These are phyloP conservation scores for Tagetes erecta DNA, from an alignment of 129 eudicot genomes.

Conservation along the genomic window DNA sequence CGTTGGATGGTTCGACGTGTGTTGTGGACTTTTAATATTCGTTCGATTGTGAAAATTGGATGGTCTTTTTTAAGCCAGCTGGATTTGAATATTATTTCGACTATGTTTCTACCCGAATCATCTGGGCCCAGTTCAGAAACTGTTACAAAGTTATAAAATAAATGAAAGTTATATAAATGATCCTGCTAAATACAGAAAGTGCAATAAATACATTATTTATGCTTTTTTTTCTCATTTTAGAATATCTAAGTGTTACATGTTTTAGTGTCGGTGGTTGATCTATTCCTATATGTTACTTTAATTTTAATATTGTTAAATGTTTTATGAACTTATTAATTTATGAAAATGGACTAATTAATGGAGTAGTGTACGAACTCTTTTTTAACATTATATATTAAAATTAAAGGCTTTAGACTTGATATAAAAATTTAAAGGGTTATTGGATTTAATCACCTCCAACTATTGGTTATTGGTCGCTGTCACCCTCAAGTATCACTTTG, in stretches of 20 bases:
- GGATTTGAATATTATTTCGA: conserved; percentile 94
- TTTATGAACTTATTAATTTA: neutral
- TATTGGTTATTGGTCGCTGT: no score
- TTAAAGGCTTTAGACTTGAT: no score
- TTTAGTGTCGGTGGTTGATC: conserved; percentile 35
- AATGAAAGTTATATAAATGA: conserved; percentile 21
- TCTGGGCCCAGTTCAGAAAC: conserved; percentile 91
- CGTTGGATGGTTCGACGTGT: conserved; percentile 68
- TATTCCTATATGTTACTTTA: neutral
- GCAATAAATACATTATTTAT: conserved; percentile 4
- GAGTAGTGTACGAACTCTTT: no score
- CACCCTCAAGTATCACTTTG: no score
- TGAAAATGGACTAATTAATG: no score
- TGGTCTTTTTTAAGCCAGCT: conserved; percentile 76
- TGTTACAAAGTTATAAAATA: conserved; percentile 16
- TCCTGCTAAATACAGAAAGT: neutral
- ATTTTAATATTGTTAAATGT: neutral
- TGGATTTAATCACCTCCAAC: no score
- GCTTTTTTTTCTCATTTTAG: neutral
- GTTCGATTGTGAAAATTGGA: conserved; percentile 80
- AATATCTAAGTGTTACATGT: neutral
- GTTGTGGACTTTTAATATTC: conserved; percentile 82
- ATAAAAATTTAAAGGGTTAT: no score
- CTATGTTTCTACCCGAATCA: conserved; percentile 93
- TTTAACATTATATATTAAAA: no score